Evolutionary conservation across 83 land plant species (phyloP), one percentile per base, ranked within the genome.

Genomic region (Larix sibirica): DNA sequence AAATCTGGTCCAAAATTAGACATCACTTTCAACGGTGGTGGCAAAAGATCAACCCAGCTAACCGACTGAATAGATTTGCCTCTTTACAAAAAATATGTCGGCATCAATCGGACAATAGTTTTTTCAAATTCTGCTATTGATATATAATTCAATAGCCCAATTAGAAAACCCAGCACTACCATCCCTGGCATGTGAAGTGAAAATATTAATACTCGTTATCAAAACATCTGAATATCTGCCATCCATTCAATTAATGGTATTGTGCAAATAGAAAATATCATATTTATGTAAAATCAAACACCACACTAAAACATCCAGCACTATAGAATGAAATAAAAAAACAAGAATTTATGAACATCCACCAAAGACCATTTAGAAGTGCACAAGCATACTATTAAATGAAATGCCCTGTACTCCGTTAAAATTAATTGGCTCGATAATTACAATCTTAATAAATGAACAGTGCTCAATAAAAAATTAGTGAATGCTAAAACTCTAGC

Each of bases 391-490:
- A 76, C 2, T 17, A 54, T 76, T 13, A 12, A 54, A 42, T 42
- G n/a, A 44, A 74, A 74, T 74, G 44, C 56, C 60, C 24, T 26
- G 79, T 58, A 76, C 79, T 54, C 33, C 14, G 56, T 70, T 7
- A 70, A 76, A 50, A 50, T 23, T 47, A 23, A 66, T 28, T 76
- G 26, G 60, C 79, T 75, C 56, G 24, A 42, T 50, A 76, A 54
- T 76, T 76, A 54, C 79, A 76, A 76, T 76, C 61, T 76, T 54
- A 26, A 76, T 54, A 76, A 76, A 76, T 76, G 79, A 76, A 54
- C 47, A 54, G 79, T 76, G 4, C 59, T 56, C 59, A 76, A 76
- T 50, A 76, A 76, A 50, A 76, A 76, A 76, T 76, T 76, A 76
- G 79, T 76, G 79, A 76, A 50, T 47, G 60, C 60, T 23, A 76